These are phyloP conservation scores for Alternaria brassicicola DNA, from an alignment of 2,329 filamentous ascomycete species.

Conservation along the genomic window DNA sequence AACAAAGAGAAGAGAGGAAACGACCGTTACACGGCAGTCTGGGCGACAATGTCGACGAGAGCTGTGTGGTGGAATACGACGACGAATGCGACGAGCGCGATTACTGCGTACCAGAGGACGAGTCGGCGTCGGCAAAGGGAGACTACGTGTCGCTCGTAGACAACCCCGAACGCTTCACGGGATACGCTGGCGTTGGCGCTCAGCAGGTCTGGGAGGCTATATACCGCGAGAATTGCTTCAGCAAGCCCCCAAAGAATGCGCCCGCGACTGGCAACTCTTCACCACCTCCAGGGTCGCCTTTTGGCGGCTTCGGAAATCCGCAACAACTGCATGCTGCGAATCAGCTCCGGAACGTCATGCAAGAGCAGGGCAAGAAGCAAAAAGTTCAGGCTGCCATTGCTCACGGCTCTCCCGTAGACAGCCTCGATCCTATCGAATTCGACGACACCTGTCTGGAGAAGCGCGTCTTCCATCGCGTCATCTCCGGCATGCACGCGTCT, in stretches of 20 bases:
- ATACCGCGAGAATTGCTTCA: constrained; percentile 96
- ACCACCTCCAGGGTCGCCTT: constrained; percentile 47
- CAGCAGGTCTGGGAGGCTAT: constrained; percentile 96
- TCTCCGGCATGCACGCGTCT: constrained; percentile 97
- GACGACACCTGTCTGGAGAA: constrained; percentile 97
- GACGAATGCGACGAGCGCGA: constrained; percentile 96
- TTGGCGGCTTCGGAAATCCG: constrained; percentile 52
- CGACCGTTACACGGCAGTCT: constrained; percentile 81
- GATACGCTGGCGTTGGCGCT: constrained; percentile 83
- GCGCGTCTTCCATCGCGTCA: constrained; percentile 94
- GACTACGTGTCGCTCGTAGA: constrained; percentile 94
- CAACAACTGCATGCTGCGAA: constrained; percentile 61
- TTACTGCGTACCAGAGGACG: constrained; percentile 95
- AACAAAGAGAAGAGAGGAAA: constrained; percentile 72
- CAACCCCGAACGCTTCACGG: constrained; percentile 95
- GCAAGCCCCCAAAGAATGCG: constrained; percentile 50
- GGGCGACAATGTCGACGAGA: constrained; percentile 88
- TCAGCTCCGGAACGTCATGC: constrained; percentile 66
- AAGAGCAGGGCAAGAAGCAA: constrained; percentile 65
- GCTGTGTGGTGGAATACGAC: constrained; percentile 95
- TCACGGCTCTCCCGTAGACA: constrained; percentile 60
- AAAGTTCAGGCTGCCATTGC: constrained; percentile 64
- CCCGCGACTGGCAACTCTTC: constrained; percentile 44
- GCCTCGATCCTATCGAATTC: constrained; percentile 71
- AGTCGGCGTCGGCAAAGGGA: constrained; percentile 82